These are phyloP conservation scores for Verbena officinalis DNA, from an alignment of 257 asterid species.

Conservation along the genomic window DNA sequence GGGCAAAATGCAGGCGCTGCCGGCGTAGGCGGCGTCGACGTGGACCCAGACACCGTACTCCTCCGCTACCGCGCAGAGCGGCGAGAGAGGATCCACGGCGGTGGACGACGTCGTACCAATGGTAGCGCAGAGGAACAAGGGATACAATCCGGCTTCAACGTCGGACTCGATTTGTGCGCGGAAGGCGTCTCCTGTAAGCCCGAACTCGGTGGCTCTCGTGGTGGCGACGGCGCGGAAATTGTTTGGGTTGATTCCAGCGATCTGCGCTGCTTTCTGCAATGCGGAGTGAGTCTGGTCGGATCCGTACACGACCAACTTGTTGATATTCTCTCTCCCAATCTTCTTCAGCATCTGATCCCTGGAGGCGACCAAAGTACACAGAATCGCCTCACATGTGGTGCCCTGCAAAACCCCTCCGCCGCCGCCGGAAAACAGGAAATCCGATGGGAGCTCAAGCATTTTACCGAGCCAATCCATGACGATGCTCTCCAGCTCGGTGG, in stretches of 20 bases:
- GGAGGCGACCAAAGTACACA: slow-evolving; percentile 67
- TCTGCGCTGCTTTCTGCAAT: slow-evolving; percentile 62
- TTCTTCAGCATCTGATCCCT: slow-evolving; percentile 51
- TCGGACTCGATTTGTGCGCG: slow-evolving; percentile 46
- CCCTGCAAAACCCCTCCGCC: slow-evolving; percentile 90
- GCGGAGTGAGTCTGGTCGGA: slow-evolving; percentile 85
- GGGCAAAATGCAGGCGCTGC: slow-evolving; percentile 73
- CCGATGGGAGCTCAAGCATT: slow-evolving; percentile 62
- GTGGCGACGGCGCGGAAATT: slow-evolving; percentile 62
- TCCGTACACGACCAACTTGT: slow-evolving; percentile 62
- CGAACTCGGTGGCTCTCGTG: slow-evolving; percentile 35
- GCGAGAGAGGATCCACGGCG: slow-evolving; percentile 57
- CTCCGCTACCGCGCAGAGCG: slow-evolving; percentile 55
- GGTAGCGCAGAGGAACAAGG: slow-evolving; percentile 66
- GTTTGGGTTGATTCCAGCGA: slow-evolving; percentile 60
- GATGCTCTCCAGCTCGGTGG: slow-evolving; percentile 80
- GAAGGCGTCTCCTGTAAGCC: slow-evolving; percentile 42
- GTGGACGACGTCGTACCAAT: slow-evolving; percentile 74
- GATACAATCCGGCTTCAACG: slow-evolving; percentile 50
- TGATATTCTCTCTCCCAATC: slow-evolving; percentile 50
- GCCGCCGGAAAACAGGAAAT: slow-evolving; percentile 66
- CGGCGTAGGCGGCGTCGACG: slow-evolving; percentile 80
- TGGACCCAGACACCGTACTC: slow-evolving; percentile 69
- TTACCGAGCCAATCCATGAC: slow-evolving; percentile 88
- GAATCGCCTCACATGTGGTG: slow-evolving; percentile 68